phyloP scores from a whole-genome alignment of 495 filamentous ascomycete species.

The Lepraria neglecta region DNA sequence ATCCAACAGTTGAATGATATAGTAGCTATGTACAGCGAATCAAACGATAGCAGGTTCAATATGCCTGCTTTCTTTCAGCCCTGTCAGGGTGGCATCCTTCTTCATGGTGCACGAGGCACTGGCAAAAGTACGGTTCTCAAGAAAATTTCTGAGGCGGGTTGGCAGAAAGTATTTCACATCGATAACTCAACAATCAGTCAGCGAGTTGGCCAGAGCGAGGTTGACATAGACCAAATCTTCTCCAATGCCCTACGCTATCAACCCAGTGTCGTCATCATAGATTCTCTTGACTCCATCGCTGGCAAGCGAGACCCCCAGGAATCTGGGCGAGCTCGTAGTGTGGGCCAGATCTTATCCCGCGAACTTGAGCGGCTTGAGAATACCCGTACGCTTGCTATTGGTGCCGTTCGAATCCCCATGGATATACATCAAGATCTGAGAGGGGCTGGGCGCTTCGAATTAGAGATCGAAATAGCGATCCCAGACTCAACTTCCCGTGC shows the following conservation, averaged over 20 bases:
- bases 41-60: slow-evolving; percentile 43
- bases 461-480: slow-evolving; percentile 72
- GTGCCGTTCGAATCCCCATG: slow-evolving; percentile 63
- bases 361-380: slow-evolving; percentile 41
- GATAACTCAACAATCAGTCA: slow-evolving; percentile 47
- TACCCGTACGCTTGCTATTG: slow-evolving; percentile 59
- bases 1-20: slow-evolving; percentile 60
- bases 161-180: slow-evolving; percentile 60
- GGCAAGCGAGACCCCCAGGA: slow-evolving; percentile 49
- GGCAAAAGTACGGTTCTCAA: slow-evolving; percentile 70
- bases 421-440: slow-evolving; percentile 70
- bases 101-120: slow-evolving; percentile 78
- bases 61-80: slow-evolving; percentile 39
- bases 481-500: slow-evolving; percentile 65
- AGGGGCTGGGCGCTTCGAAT: slow-evolving; percentile 57
- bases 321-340: slow-evolving; percentile 20
- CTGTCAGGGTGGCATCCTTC: slow-evolving; percentile 54
- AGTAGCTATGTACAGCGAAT: slow-evolving; percentile 36
- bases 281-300: slow-evolving; percentile 70
- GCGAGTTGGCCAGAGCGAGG: slow-evolving; percentile 39
- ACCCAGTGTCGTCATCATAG: slow-evolving; percentile 78
- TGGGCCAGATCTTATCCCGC: slow-evolving; percentile 39
- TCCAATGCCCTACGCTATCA: slow-evolving; percentile 61
- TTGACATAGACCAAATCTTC: slow-evolving; percentile 63
- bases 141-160: slow-evolving; percentile 59